A percentile compares a stretch with the other conserved stretches of the same genome.
Evolutionary conservation across 305 asterid genomes (phyloP).

Genomic region (Fraxinus velutina): DNA sequence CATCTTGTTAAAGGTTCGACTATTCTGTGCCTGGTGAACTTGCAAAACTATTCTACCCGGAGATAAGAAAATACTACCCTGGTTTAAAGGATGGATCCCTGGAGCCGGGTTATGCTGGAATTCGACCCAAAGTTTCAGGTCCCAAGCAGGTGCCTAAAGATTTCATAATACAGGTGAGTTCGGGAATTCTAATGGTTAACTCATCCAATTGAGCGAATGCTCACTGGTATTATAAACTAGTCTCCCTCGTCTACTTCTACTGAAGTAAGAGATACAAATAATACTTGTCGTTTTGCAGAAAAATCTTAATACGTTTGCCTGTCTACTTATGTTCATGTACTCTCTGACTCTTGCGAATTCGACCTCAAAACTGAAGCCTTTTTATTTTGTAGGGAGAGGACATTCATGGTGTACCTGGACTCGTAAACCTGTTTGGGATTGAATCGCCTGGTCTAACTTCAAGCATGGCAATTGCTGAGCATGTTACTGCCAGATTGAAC

Average conservation of each 20-base stretch:
- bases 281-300: background rate
- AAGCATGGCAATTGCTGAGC: constrained; percentile 70
- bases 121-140: constrained; percentile 73
- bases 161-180: constrained; percentile 65
- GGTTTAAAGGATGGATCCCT: constrained; percentile 57
- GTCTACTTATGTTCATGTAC: background rate
- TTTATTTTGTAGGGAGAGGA: constrained; percentile 58
- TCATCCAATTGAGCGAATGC: background rate
- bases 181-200: background rate
- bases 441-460: constrained; percentile 91
- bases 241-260: background rate
- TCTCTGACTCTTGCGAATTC: background rate
- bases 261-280: background rate
- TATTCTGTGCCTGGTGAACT: constrained; percentile 60
- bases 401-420: constrained; percentile 56
- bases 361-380: background rate
- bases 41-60: constrained; percentile 56
- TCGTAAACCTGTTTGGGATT: constrained; percentile 77
- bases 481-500: constrained; percentile 51
- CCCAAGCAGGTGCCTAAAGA: constrained; percentile 50
- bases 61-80: constrained; percentile 71
- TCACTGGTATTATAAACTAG: background rate
- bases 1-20: constrained; percentile 50
- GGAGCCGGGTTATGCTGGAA: constrained; percentile 80
- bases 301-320: background rate